Percentiles rank a stretch among this genome's conserved stretches.
Conservation (phyloP, 805 yeast species). For the Grigorovia transvaalensis region DNA sequence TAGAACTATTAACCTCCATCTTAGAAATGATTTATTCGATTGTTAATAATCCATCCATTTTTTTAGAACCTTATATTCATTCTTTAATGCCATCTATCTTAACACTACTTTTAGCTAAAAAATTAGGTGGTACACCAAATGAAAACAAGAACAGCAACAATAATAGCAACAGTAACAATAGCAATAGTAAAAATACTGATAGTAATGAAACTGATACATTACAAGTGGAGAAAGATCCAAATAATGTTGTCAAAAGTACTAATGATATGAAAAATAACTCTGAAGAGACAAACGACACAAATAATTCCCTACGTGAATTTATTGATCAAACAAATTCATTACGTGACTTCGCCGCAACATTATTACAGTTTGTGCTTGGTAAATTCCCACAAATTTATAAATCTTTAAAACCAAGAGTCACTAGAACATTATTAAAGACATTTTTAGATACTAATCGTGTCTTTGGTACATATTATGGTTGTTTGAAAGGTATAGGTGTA, state of each 20-base stretch:
- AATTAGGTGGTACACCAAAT: slow-evolving; percentile 50
- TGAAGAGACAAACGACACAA: background rate
- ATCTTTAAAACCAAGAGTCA: slow-evolving; percentile 84
- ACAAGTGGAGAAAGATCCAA: no score
- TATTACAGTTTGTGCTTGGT: slow-evolving; percentile 66
- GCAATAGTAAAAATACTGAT: background rate
- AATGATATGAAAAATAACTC: background rate
- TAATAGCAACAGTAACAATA: background rate
- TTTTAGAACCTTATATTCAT: slow-evolving; percentile 91
- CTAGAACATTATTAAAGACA: slow-evolving; percentile 85
- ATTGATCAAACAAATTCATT: slow-evolving; percentile 43
- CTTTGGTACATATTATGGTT: slow-evolving; percentile 85
- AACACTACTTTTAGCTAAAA: slow-evolving; percentile 79
- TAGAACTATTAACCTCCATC: slow-evolving; percentile 68
- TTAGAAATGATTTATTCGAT: slow-evolving; percentile 80
- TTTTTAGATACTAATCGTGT: slow-evolving; percentile 77
- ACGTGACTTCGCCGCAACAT: slow-evolving; percentile 79
- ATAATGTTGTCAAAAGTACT: background rate
- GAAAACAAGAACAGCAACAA: background rate
- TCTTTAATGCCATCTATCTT: slow-evolving; percentile 94
- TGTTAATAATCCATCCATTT: slow-evolving; percentile 71
- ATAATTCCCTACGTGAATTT: slow-evolving; percentile 18
- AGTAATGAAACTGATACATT: background rate
- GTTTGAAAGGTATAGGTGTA: slow-evolving; percentile 72
- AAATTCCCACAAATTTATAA: slow-evolving; percentile 79